Evolutionary conservation across 345 rosid species (phyloP).

Genomic region (Boechera stricta): DNA sequence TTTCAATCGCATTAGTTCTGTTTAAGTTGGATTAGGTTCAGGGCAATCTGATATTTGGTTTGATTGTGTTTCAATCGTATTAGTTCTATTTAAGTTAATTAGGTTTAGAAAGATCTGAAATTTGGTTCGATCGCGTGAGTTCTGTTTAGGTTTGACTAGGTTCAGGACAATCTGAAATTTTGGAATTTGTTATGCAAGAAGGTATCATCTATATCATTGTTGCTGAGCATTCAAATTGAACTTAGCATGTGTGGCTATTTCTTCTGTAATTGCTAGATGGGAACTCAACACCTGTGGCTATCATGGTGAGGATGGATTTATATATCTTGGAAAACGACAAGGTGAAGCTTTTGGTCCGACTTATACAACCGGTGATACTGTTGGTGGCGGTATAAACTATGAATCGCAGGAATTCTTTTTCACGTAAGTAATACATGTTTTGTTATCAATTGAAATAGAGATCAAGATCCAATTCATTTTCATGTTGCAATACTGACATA

Average conservation of each 20-base stretch:
- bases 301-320: constrained; percentile 89
- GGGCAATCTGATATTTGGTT: not conserved
- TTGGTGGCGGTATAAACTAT: constrained; percentile 94
- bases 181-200: constrained; percentile 2
- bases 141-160: not conserved
- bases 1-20: not conserved
- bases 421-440: constrained; percentile 67
- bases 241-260: not conserved
- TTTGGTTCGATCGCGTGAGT: not conserved
- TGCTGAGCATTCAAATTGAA: not conserved
- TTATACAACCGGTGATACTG: constrained; percentile 71
- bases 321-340: constrained; percentile 73
- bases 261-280: constrained; percentile 61
- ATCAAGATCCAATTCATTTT: not conserved
- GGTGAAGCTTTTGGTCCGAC: constrained; percentile 84
- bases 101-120: not conserved
- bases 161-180: not conserved
- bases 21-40: not conserved
- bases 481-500: not conserved
- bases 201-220: not conserved
- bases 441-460: not conserved
- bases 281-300: constrained; percentile 90
- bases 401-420: constrained; percentile 82
- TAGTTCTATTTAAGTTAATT: not conserved
- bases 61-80: not conserved